phyloP scores from a whole-genome alignment of 2,329 filamentous ascomycete species.

The Trichoderma asperellum region DNA sequence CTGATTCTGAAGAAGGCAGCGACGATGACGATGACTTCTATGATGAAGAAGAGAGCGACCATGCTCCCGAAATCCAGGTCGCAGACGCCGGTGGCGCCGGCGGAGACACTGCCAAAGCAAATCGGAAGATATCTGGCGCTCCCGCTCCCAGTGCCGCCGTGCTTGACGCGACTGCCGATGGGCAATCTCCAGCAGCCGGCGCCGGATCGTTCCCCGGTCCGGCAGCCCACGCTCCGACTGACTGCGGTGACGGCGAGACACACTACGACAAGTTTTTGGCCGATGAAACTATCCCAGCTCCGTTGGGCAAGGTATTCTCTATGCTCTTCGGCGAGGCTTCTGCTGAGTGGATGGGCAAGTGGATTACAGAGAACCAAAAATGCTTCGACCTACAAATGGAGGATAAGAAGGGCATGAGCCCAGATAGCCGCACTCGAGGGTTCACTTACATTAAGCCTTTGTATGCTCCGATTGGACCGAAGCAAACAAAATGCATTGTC shows the following conservation, averaged over 20 bases:
- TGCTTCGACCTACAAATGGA: constrained; percentile 85
- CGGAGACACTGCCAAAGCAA: constrained; percentile 64
- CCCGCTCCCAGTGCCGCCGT: constrained; percentile 49
- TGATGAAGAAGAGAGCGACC: constrained; percentile 77
- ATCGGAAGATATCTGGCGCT: constrained; percentile 72
- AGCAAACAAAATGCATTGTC: constrained; percentile 91
- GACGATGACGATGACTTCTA: constrained; percentile 75
- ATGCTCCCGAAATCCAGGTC: constrained; percentile 64
- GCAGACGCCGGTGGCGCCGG: constrained; percentile 47
- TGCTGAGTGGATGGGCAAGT: constrained; percentile 80
- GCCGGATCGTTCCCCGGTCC: constrained; percentile 80
- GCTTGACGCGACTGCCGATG: constrained; percentile 56
- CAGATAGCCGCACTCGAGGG: constrained; percentile 73
- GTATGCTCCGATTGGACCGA: constrained; percentile 81
- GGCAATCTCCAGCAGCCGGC: constrained; percentile 45
- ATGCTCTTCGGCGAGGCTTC: constrained; percentile 85
- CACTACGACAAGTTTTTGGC: constrained; percentile 87
- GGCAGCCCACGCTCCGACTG: constrained; percentile 78
- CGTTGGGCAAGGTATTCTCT: constrained; percentile 88
- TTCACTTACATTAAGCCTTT: constrained; percentile 94
- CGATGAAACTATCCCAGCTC: constrained; percentile 84
- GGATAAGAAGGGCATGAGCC: constrained; percentile 76
- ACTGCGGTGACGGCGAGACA: constrained; percentile 75
- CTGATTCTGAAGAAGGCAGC: constrained; percentile 62
- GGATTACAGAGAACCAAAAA: constrained; percentile 85